Evolutionary conservation across 805 yeast genomes (phyloP), one percentile per base, ranked within the genome.

Genomic region (Komagataella populi): DNA sequence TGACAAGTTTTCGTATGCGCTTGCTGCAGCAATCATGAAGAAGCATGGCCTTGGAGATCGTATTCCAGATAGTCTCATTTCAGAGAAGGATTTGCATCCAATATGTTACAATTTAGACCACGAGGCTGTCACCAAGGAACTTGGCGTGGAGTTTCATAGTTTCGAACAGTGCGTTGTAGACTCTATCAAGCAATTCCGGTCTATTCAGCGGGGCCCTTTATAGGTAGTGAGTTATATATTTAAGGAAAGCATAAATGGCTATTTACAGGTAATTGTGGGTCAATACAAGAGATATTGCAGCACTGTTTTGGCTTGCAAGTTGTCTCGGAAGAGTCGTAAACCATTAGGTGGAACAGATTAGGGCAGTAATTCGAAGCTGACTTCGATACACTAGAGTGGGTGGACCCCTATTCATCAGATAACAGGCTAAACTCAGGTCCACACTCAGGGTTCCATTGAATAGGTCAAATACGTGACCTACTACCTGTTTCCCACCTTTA

Each of bases 151-250:
- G 20, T 70, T 68, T 54, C 68, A 63, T 50, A 58, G 59, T 16
- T 63, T 76, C 51, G 66, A 72, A 52, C 58, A 65, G 10, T 57
- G 74, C 2, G 67, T 78, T 8, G 60, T 61, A 36, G 79, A 76
- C 54, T 63, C 77, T 8, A 63, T 70, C 24, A 56, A 59, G 18
- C 80, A 74, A 61, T 63, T 74, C 22, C 44, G 46, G 23, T 20
- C 46, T 24, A 48, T 48, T 30, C 39, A 30, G 6, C 39, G 10
- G n/a, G 39, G 39, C 1, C 39, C 49, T 30, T 30, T 30, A 30
- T 30, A 30, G 12, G 39, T 30, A 8, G 39, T 8, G 39, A 30
- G 36, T 7, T 14, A 30, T 30, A 30, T 30, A 30, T 10, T 30
- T 12, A 30, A 30, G 6, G 39, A 8, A 30, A 30, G 39, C 39